Evolutionary conservation across 495 filamentous ascomycete species (phyloP).

Genomic region (Penicillium arizonense): DNA sequence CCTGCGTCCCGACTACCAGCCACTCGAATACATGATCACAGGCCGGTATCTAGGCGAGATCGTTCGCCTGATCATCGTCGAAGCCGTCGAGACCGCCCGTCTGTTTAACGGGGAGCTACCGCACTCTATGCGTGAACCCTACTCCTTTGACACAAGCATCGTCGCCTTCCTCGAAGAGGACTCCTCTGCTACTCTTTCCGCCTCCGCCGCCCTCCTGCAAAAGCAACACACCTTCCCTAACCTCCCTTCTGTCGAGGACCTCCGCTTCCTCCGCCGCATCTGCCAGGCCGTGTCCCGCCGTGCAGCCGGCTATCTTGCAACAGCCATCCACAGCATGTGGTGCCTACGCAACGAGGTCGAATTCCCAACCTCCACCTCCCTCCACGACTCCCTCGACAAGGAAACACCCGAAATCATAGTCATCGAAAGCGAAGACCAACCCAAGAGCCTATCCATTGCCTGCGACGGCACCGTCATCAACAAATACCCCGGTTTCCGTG

Average conservation of each 20-base stretch:
- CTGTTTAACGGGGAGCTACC: conserved; percentile 58
- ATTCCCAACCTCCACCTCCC: conserved; percentile 15
- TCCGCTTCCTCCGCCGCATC: conserved; percentile 53
- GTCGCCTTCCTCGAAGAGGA: conserved; percentile 57
- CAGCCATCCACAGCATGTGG: conserved; percentile 65
- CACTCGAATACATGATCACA: conserved; percentile 86
- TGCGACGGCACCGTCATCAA: conserved; percentile 62
- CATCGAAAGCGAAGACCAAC: conserved; percentile 33
- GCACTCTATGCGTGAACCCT: conserved; percentile 56
- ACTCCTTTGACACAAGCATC: conserved; percentile 70
- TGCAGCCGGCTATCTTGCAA: conserved; percentile 62
- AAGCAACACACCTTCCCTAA: conserved; percentile 48
- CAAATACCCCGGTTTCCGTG: conserved; percentile 56
- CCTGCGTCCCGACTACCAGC: conserved; percentile 79
- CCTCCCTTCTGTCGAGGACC: conserved; percentile 48
- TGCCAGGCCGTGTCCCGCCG: conserved; percentile 56
- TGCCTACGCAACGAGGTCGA: conserved; percentile 53
- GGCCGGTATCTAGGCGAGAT: conserved; percentile 86
- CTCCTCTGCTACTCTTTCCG: conserved; percentile 39
- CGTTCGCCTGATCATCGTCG: conserved; percentile 70
- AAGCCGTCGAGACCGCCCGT: conserved; percentile 53
- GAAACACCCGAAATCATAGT: conserved; percentile 41
- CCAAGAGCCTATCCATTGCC: conserved; percentile 44
- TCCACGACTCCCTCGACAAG: conserved; percentile 29
- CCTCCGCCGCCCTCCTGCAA: conserved; percentile 48